Conservation (phyloP, 139 green algal species). For the Chlorella sp. region DNA sequence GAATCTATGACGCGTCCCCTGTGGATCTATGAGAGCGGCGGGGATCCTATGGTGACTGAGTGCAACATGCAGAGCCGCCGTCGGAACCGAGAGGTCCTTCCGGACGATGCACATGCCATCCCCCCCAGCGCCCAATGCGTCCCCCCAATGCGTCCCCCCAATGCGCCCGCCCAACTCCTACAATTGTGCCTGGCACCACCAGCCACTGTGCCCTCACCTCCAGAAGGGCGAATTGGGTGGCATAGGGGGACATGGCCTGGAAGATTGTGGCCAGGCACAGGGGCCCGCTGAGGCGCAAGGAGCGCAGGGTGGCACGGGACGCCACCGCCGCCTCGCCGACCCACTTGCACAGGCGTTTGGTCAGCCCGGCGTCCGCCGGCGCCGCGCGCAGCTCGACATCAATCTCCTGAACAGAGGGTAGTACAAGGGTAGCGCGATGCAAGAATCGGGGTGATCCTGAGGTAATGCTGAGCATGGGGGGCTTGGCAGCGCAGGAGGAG, state of each 20-base stretch:
- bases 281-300: not conserved
- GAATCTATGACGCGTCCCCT: not conserved
- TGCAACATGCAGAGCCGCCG: too few species aligned
- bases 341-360: not conserved
- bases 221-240: not conserved
- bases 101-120: too few species aligned
- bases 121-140: too few species aligned
- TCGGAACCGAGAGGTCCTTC: too few species aligned
- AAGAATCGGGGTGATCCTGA: not conserved
- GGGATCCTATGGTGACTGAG: too few species aligned
- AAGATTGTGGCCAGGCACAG: conserved; percentile 14
- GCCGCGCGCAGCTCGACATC: not conserved
- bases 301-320: not conserved
- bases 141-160: too few species aligned
- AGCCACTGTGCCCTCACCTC: not conserved
- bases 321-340: not conserved
- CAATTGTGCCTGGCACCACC: not conserved
- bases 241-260: not conserved
- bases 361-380: not conserved
- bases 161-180: too few species aligned
- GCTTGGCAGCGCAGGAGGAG: not conserved
- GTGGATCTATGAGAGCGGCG: too few species aligned
- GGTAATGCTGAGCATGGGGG: not conserved
- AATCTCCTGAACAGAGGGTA: not conserved
- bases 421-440: not conserved